phyloP scores from a whole-genome alignment of 2,329 filamentous ascomycete genomes.

The Acrocalymma vagum region DNA sequence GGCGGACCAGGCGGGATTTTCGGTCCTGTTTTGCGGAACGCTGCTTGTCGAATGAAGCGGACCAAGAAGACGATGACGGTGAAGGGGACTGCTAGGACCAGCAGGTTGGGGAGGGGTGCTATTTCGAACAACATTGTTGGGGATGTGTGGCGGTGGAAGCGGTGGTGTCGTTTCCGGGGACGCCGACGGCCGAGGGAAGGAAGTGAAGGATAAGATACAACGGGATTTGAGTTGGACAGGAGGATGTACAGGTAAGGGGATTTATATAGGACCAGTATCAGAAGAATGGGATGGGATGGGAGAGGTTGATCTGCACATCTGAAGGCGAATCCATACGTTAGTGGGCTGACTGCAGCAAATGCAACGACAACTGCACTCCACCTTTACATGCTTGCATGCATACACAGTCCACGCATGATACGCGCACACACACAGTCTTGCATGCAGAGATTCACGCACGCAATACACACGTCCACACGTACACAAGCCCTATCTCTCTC shows the following conservation, averaged over 20 bases:
- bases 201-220: conserved; percentile 12
- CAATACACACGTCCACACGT: conserved; percentile 3
- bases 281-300: conserved; percentile 7
- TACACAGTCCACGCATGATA: conserved; percentile 4
- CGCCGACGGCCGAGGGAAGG: conserved; percentile 5
- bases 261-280: conserved; percentile 9
- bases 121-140: conserved; percentile 15
- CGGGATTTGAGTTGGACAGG: conserved; percentile 8
- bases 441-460: conserved; percentile 3
- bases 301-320: conserved; percentile 9
- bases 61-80: conserved; percentile 13
- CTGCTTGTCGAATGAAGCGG: conserved; percentile 9
- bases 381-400: conserved; percentile 9
- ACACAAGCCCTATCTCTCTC: conserved; percentile 5
- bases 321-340: conserved; percentile 8
- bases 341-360: conserved; percentile 12
- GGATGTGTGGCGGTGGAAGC: conserved; percentile 8
- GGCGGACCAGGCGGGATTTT: conserved; percentile 14
- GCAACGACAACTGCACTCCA: conserved; percentile 7
- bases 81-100: conserved; percentile 12
- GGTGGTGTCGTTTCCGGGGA: conserved; percentile 8
- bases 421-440: conserved; percentile 6
- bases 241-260: conserved; percentile 6
- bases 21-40: conserved; percentile 12
- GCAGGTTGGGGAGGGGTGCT: conserved; percentile 10